Evolutionary conservation across 1,284 basidiomycete genomes (phyloP).

Genomic region (Austroboletus niveus): DNA sequence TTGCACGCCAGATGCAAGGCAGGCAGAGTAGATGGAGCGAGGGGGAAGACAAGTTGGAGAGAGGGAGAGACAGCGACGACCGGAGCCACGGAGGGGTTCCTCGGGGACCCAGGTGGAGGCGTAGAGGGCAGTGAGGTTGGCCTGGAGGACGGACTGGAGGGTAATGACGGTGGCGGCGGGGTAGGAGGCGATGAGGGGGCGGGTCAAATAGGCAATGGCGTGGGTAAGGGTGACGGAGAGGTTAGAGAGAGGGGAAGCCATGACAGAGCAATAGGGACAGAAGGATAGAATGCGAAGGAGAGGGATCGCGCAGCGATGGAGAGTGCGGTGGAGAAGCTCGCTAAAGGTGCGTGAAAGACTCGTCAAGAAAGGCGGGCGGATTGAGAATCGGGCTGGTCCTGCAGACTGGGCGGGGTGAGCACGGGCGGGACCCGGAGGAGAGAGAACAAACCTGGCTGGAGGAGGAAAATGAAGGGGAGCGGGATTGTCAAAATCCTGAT

Average conservation of each 20-base stretch:
- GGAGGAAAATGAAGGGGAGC: conserved; percentile 10
- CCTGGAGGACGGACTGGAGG: conserved; percentile 67
- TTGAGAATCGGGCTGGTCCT: conserved; percentile 19
- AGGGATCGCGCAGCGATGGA: conserved; percentile 68
- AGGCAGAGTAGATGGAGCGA: conserved; percentile 65
- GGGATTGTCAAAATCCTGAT: conserved; percentile 38
- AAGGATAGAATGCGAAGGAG: conserved; percentile 24
- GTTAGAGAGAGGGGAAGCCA: conserved; percentile 50
- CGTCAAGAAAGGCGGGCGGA: conserved; percentile 1
- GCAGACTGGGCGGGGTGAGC: conserved; percentile 26
- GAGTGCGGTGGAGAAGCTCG: conserved; percentile 27
- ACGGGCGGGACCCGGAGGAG: neutral
- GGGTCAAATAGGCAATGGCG: conserved; percentile 68
- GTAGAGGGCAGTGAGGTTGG: conserved; percentile 65
- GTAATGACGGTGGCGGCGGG: conserved; percentile 58
- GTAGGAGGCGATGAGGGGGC: conserved; percentile 55
- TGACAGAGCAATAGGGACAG: conserved; percentile 22
- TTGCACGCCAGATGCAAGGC: conserved; percentile 61
- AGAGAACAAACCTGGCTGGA: conserved; percentile 30
- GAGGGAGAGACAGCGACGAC: conserved; percentile 70
- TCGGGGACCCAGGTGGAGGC: conserved; percentile 60
- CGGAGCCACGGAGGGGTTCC: conserved; percentile 64
- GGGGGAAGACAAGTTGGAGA: conserved; percentile 68
- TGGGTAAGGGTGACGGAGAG: conserved; percentile 68
- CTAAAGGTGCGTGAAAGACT: conserved; percentile 30